phyloP scores from a whole-genome alignment of 805 yeast genomes.

The Sungouiozyma intestinalis region DNA sequence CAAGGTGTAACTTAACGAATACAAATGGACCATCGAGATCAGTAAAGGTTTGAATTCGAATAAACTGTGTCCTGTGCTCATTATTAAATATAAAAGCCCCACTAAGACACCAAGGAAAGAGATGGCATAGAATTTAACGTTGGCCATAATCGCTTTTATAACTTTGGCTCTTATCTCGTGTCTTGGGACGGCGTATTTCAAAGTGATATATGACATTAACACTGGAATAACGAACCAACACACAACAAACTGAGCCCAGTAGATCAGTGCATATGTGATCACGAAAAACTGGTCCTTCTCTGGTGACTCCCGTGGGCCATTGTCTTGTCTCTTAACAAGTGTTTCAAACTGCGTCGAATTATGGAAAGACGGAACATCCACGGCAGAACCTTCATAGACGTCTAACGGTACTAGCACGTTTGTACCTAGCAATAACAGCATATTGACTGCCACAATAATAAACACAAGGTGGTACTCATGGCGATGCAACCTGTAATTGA shows the following conservation, averaged over 20 bases:
- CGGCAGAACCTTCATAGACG: constrained; percentile 7
- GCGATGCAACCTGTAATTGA: constrained; percentile 22
- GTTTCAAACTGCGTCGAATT: neutral
- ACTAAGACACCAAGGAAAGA: constrained; percentile 14
- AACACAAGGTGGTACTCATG: constrained; percentile 18
- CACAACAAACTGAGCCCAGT: constrained; percentile 23
- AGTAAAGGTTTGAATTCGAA: constrained; percentile 22
- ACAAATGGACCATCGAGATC: constrained; percentile 25
- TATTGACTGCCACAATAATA: constrained; percentile 14
- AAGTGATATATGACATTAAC: constrained; percentile 21
- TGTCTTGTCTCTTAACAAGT: constrained; percentile 6
- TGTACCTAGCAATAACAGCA: constrained; percentile 21
- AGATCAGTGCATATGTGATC: constrained; percentile 8
- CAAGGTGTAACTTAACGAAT: constrained; percentile 24
- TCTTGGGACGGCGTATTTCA: constrained; percentile 18
- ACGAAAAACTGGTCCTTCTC: neutral
- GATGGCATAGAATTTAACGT: constrained; percentile 23
- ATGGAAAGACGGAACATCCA: neutral
- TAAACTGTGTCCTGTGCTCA: constrained; percentile 18
- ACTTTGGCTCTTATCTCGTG: constrained; percentile 11
- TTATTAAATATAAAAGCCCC: constrained; percentile 19
- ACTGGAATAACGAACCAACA: constrained; percentile 28
- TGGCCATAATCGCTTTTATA: constrained; percentile 15
- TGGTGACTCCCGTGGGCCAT: constrained; percentile 1
- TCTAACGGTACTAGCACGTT: constrained; percentile 24